Evolutionary conservation across 2,329 filamentous ascomycete genomes (phyloP), one percentile per base, ranked within the genome.

Genomic region (Clarireedia hainanense): DNA sequence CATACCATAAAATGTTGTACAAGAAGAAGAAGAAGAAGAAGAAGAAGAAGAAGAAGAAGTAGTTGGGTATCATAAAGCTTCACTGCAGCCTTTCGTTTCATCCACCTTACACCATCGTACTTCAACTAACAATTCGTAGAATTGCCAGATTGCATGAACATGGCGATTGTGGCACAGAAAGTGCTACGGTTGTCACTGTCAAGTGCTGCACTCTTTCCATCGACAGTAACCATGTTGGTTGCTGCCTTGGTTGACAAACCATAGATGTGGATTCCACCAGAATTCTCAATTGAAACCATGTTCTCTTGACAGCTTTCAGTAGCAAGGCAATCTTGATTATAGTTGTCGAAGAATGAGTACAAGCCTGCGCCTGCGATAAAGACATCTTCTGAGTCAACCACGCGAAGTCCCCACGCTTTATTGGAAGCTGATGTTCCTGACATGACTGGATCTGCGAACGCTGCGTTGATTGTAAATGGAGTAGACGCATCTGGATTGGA

Each of bases 331-430:
- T 76, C 75, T 71, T 91, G 86, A 39, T 73, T 75, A 72, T 92
- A 92, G 76, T 91, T 89, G 70, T 92, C 81, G 67, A 90, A 92
- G 80, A 92, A 92, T 62, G 80, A 85, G 77, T 92, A 92, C 57
- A 91, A 73, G 26, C 88, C 88, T 5, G 81, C 85, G 47, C 88
- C 88, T 66, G 85, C 89, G 65, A 91, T 72, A 67, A 80, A 81
- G 17, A 91, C 69, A 59, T 89, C 80, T 9, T 75, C 77, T 2
- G 85, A 89, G 70, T 86, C 79, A 55, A 81, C 72, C 42, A 90
- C 76, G 24, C 88, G 85, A 47, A 94, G 75, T 64, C 88, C 89
- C 85, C 85, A 90, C 1, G 89, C 81, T 67, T 91, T 89, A 59
- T 81, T 82, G 70, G 50, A 56, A 7, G 43, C 48, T 7, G 59